Evolutionary conservation across 805 yeast genomes (phyloP).

Genomic region (Trichomonascus vanleenenianus): DNA sequence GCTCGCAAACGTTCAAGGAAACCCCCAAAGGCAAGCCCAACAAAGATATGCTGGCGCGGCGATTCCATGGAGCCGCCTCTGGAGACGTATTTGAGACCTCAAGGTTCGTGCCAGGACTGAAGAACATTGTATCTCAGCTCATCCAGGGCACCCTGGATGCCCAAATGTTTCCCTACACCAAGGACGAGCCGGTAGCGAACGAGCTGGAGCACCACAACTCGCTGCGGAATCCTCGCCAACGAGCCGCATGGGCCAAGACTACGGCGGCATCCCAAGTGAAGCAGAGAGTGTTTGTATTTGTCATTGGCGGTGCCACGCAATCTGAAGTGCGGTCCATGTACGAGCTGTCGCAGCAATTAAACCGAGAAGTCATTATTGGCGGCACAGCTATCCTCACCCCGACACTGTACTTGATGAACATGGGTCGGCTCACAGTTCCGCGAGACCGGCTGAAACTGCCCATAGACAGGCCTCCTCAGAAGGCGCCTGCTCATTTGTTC

Average conservation of each 20-base stretch:
- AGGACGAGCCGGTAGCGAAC: slow-evolving; percentile 54
- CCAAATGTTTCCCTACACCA: slow-evolving; percentile 59
- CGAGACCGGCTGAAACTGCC: slow-evolving; percentile 26
- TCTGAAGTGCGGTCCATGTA: slow-evolving; percentile 72
- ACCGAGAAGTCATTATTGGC: slow-evolving; percentile 71
- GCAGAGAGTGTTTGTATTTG: slow-evolving; percentile 70
- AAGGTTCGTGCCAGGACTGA: slow-evolving; percentile 64
- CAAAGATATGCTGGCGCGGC: slow-evolving; percentile 3
- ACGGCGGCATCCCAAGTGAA: slow-evolving; percentile 33
- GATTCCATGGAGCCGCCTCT: slow-evolving; percentile 18
- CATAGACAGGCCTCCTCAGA: slow-evolving; percentile 22
- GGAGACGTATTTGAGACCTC: slow-evolving; percentile 33
- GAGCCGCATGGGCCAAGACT: slow-evolving; percentile 68
- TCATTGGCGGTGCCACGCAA: slow-evolving; percentile 85
- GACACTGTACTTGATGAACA: slow-evolving; percentile 23
- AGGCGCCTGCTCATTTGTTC: slow-evolving; percentile 26
- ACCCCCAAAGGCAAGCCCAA: slow-evolving; percentile 21
- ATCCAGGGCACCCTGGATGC: slow-evolving; percentile 45
- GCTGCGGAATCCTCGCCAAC: slow-evolving; percentile 60
- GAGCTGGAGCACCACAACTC: slow-evolving; percentile 40
- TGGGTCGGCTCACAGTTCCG: slow-evolving; percentile 22
- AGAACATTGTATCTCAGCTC: slow-evolving; percentile 46
- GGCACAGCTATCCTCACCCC: slow-evolving; percentile 61
- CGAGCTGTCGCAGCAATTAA: slow-evolving; percentile 50
- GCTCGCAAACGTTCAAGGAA: slow-evolving; percentile 46